Evolutionary conservation across 495 filamentous ascomycete genomes (phyloP).

Genomic region (Niebla homalea): DNA sequence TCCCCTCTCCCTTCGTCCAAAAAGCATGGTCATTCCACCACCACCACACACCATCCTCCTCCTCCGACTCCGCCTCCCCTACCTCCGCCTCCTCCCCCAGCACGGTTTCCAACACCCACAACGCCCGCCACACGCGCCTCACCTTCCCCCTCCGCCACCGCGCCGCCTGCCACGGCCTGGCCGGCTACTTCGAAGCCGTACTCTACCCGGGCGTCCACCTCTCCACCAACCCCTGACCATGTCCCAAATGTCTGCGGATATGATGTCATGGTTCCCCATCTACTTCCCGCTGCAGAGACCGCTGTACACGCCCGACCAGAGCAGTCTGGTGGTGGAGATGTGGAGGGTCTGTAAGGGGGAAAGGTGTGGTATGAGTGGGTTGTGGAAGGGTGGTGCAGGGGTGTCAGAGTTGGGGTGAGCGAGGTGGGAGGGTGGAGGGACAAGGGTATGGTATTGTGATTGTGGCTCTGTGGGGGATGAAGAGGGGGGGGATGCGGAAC

Average conservation of each 20-base stretch:
- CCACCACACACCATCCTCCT: slow-evolving; percentile 16
- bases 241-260: slow-evolving; percentile 79
- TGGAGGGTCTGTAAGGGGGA: slow-evolving; percentile 87
- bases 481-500: too few species aligned
- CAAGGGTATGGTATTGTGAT: too few species aligned
- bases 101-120: slow-evolving; percentile 58
- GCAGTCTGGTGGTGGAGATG: slow-evolving; percentile 80
- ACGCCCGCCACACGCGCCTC: slow-evolving; percentile 60
- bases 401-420: not conserved
- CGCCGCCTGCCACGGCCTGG: slow-evolving; percentile 81
- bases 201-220: slow-evolving; percentile 76
- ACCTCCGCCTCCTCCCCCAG: slow-evolving; percentile 11
- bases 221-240: slow-evolving; percentile 90
- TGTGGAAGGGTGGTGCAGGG: slow-evolving; percentile 46
- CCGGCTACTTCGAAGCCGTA: slow-evolving; percentile 89
- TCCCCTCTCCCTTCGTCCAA: slow-evolving; percentile 21
- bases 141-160: slow-evolving; percentile 57
- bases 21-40: slow-evolving; percentile 20
- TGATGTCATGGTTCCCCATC: slow-evolving; percentile 99
- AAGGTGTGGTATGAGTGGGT: slow-evolving; percentile 99
- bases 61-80: too few species aligned
- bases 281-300: slow-evolving; percentile 94
- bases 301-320: slow-evolving; percentile 71
- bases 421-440: too few species aligned
- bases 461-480: too few species aligned